Percentiles rank a stretch among this genome's conserved stretches.
Evolutionary conservation across 2,329 filamentous ascomycete species (phyloP).

Genomic region (Nigrospora oryzae): DNA sequence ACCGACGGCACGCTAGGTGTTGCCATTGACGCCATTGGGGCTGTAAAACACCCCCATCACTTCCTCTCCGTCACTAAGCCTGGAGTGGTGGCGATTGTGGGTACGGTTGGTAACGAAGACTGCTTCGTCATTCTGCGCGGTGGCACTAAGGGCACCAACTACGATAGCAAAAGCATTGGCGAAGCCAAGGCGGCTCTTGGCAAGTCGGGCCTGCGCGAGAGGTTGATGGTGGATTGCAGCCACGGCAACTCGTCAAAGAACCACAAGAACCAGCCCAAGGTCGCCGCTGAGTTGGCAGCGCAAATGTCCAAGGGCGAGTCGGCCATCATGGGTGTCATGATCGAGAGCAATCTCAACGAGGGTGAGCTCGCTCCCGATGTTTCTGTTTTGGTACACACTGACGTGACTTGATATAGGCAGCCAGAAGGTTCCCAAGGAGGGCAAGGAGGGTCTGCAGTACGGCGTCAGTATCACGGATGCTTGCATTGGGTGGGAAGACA

Average conservation of each 20-base stretch:
- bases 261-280: constrained; percentile 95
- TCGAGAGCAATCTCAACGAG: constrained; percentile 95
- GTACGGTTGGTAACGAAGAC: constrained; percentile 90
- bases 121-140: constrained; percentile 95
- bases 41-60: constrained; percentile 86
- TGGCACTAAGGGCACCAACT: constrained; percentile 90
- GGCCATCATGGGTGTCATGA: constrained; percentile 95
- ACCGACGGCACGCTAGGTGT: constrained; percentile 87
- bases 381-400: constrained; percentile 8
- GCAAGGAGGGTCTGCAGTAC: constrained; percentile 77
- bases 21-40: constrained; percentile 90
- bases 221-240: constrained; percentile 96
- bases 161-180: constrained; percentile 74
- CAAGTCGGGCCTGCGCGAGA: constrained; percentile 63
- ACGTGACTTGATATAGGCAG: constrained; percentile 45
- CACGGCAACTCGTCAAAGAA: constrained; percentile 95
- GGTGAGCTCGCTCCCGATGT: constrained; percentile 40
- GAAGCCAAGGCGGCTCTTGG: constrained; percentile 73
- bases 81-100: constrained; percentile 88
- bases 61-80: constrained; percentile 97
- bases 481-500: constrained; percentile 92
- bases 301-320: constrained; percentile 81
- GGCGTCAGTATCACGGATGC: constrained; percentile 97
- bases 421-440: constrained; percentile 87
- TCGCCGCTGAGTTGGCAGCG: constrained; percentile 70